Conservation (phyloP, 495 filamentous ascomycete species). For the Parachaetomium inaequale region DNA sequence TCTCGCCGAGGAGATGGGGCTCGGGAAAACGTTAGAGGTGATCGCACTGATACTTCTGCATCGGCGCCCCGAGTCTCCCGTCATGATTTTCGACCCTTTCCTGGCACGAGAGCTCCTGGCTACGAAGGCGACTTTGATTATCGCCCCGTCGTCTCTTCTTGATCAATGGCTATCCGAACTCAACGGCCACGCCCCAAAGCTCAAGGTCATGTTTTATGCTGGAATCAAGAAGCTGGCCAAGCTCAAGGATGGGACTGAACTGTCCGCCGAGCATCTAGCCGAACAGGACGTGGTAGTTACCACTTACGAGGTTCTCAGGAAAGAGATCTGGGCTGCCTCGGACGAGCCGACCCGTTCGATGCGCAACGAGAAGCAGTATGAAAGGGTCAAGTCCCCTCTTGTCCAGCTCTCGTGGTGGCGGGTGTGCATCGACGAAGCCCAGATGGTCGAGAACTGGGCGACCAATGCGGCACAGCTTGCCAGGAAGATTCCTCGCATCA, state of each 20-base stretch:
- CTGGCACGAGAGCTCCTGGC: constrained; percentile 39
- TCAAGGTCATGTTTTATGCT: constrained; percentile 42
- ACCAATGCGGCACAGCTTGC: constrained; percentile 80
- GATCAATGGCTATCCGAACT: constrained; percentile 88
- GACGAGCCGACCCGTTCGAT: constrained; percentile 60
- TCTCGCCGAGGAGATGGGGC: constrained; percentile 92
- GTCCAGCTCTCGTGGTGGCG: constrained; percentile 85
- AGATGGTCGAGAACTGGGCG: constrained; percentile 88
- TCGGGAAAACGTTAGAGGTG: constrained; percentile 92
- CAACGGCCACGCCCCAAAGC: constrained; percentile 51
- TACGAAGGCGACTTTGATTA: constrained; percentile 73
- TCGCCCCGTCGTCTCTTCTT: constrained; percentile 75
- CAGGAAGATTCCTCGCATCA: constrained; percentile 71
- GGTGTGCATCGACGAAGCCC: constrained; percentile 89
- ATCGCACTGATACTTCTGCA: constrained; percentile 72
- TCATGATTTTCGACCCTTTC: constrained; percentile 24
- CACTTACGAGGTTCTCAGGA: constrained; percentile 73
- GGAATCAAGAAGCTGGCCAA: constrained; percentile 44
- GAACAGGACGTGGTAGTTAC: constrained; percentile 80
- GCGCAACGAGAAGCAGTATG: constrained; percentile 63
- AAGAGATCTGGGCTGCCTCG: constrained; percentile 73
- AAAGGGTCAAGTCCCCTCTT: constrained; percentile 67
- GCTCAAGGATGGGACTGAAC: constrained; percentile 23
- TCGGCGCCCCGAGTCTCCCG: constrained; percentile 28
- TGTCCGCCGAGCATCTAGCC: constrained; percentile 49